Conservation (phyloP, 1,284 basidiomycete genomes). For the Flammula alnicola region DNA sequence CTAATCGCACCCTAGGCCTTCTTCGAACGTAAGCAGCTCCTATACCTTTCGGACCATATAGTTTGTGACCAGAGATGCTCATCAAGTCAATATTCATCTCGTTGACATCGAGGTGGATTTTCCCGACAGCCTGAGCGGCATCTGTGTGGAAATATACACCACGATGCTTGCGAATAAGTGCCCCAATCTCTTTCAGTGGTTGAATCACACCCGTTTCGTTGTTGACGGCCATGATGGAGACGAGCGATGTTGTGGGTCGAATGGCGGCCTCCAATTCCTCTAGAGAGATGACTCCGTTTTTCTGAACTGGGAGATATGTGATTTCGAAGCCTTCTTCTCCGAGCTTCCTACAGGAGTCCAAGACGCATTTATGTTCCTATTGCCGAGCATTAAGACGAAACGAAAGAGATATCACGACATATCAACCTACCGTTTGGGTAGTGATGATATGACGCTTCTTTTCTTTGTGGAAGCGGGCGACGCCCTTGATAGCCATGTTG, state of each 20-base stretch:
- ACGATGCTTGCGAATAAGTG: slow-evolving; percentile 80
- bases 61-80: slow-evolving; percentile 97
- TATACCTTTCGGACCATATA: slow-evolving; percentile 98
- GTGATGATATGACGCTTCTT: slow-evolving; percentile 93
- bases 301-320: slow-evolving; percentile 94
- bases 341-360: slow-evolving; percentile 96
- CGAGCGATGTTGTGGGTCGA: slow-evolving; percentile 84
- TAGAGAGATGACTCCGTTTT: slow-evolving; percentile 85
- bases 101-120: slow-evolving; percentile 92
- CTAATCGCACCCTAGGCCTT: slow-evolving; percentile 91
- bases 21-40: slow-evolving; percentile 95
- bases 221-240: slow-evolving; percentile 99
- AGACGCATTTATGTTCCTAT: slow-evolving; percentile 99
- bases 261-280: slow-evolving; percentile 82
- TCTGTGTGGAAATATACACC: slow-evolving; percentile 97
- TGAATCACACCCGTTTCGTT: slow-evolving; percentile 99
- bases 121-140: slow-evolving; percentile 95
- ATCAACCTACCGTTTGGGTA: slow-evolving; percentile 77
- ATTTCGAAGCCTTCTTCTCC: slow-evolving; percentile 98
- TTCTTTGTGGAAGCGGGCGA: slow-evolving; percentile 92
- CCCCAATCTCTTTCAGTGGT: slow-evolving; percentile 94
- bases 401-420: slow-evolving; percentile 2
- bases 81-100: slow-evolving; percentile 95
- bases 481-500: slow-evolving; percentile 98
- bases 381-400: slow-evolving; percentile 16